Evolutionary conservation across 2,329 filamentous ascomycete species (phyloP).

Genomic region (Talaromyces sp.): DNA sequence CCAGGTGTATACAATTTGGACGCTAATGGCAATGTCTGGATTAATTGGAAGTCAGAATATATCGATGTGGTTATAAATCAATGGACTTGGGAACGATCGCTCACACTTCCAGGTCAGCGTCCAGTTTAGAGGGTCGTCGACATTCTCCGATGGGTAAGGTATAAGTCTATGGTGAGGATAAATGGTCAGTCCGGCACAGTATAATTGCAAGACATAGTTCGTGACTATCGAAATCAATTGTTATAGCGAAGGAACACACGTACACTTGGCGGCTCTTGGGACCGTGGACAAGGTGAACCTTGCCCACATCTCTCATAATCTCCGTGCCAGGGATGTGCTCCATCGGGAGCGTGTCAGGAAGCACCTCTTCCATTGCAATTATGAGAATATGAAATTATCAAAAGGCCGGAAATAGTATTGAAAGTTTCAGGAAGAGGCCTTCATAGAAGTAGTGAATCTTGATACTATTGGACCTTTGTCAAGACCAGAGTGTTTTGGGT

Average conservation of each 20-base stretch:
- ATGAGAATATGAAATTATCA: neutral
- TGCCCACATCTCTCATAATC: conserved; percentile 3
- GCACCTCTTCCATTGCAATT: neutral
- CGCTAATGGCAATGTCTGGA: conserved; percentile 16
- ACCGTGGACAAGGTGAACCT: neutral
- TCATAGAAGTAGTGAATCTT: neutral
- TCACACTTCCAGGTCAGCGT: neutral
- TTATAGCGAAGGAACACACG: neutral
- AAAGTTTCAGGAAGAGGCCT: neutral
- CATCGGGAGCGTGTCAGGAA: neutral
- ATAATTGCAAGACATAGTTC: neutral
- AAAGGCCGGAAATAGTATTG: neutral
- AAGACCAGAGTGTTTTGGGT: neutral
- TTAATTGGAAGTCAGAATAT: neutral
- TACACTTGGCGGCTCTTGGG: neutral
- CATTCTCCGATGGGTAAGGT: neutral
- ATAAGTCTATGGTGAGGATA: neutral
- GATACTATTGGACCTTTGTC: neutral
- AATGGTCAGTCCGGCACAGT: neutral
- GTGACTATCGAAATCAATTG: neutral
- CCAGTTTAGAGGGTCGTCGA: neutral
- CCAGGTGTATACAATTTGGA: conserved; percentile 34
- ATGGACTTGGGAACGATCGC: neutral
- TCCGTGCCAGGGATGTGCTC: neutral
- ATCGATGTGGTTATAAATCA: neutral